These are phyloP conservation scores for Syzygium syzygioides DNA, from an alignment of 441 rosid genomes.

Conservation along the genomic window DNA sequence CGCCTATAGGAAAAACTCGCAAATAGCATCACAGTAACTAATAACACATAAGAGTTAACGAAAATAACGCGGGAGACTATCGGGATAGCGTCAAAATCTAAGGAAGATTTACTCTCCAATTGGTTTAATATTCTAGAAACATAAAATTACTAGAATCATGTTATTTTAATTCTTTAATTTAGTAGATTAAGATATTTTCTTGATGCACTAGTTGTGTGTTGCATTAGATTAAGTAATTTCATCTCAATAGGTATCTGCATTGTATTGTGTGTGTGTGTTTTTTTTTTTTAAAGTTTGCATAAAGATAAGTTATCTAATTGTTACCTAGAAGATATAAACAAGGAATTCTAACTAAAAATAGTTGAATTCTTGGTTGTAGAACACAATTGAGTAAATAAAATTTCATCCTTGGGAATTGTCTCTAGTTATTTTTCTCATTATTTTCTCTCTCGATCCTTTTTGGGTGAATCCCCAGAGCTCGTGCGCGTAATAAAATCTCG, in stretches of 20 bases:
- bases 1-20: not conserved
- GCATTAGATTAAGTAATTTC: not conserved
- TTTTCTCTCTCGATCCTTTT: not conserved
- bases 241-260: not conserved
- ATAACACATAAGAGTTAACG: not conserved
- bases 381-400: not conserved
- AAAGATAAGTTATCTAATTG: not conserved
- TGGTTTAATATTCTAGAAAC: not conserved
- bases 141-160: not conserved
- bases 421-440: not conserved
- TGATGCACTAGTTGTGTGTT: not conserved
- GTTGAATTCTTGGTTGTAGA: not conserved
- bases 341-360: not conserved
- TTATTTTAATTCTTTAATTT: not conserved
- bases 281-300: not conserved
- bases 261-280: too few relatives aligned
- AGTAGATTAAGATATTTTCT: not conserved
- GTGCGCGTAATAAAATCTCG: not conserved
- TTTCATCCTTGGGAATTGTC: not conserved
- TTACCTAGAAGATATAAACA: not conserved
- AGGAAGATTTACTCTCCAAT: not conserved
- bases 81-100: not conserved
- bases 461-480: not conserved
- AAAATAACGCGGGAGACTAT: not conserved
- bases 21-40: not conserved